Base-by-base conservation (phyloP, 202 grass and related monocot genomes). In the Sporobolus alterniflorus region DNA sequence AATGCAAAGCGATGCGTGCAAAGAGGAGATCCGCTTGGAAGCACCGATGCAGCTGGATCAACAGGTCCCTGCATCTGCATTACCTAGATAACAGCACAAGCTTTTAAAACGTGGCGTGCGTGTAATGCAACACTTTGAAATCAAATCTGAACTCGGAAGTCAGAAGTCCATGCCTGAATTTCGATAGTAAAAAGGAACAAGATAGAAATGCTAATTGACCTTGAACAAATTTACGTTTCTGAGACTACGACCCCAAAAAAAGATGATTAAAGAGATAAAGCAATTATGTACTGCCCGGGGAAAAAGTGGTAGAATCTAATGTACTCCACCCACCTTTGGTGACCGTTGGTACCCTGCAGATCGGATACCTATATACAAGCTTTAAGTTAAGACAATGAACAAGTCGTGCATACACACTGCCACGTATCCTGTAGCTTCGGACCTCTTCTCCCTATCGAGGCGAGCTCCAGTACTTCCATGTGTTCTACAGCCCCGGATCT, bases 151-250 rank as follows among this genome's bases (percentile, higher is more conserved):
- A 32, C 60, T 31, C 14, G 2, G 60, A 63, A 63, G 60, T 62
- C 59, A 62, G 12, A 17, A 30, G 4, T 63, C 60, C 28, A 7
- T 16, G 26, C 25, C 57, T 0, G 14, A 32, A 2, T 30, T 32
- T 63, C 32, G 28, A 63, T 29, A 16, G 6, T n/a, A 30, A 63
- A 32, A 32, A 63, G 5, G 57, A 61, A 8, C 15, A 32, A 8
- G 24, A 83, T 87, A 48, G 88, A 88, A 84, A 82, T 96, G 60
- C 83, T 88, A 8, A 82, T 69, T 11, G 24, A 62, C 26, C 57
- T 30, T 31, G 57, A 30, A 17, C 8, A 13, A 11, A 17, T 28
- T 12, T 59, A 29, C 22, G 32, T 33, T 47, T 47, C 25, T 64
- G 60, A 44, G 47, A n/a, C 0, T 18, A 6, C 31, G 21, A 10